Evolutionary conservation across 805 yeast species (phyloP).

Genomic region (Teunomyces lycoperdinae): DNA sequence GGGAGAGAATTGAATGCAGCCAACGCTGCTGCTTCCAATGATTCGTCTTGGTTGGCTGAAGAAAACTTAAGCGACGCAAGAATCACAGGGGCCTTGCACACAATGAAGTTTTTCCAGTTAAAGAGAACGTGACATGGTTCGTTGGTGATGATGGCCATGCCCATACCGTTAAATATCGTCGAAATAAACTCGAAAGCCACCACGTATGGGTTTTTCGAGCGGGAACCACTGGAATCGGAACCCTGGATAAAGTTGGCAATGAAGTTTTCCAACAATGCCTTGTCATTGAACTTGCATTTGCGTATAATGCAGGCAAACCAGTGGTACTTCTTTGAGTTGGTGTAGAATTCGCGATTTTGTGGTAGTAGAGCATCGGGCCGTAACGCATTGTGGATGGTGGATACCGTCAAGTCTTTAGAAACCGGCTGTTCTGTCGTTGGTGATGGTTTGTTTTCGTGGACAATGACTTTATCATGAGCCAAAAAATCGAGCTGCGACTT

Average conservation of each 20-base stretch:
- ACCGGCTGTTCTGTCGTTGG: neutral
- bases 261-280: conserved; percentile 11
- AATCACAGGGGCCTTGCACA: conserved; percentile 26
- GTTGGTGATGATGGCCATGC: conserved; percentile 15
- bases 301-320: conserved; percentile 25
- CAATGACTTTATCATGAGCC: neutral
- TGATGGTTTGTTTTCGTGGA: neutral
- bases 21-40: conserved; percentile 15
- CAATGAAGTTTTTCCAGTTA: conserved; percentile 36
- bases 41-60: conserved; percentile 8
- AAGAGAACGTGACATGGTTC: conserved; percentile 23
- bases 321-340: conserved; percentile 20
- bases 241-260: conserved; percentile 8
- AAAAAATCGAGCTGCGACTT: neutral
- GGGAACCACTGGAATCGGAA: conserved; percentile 8
- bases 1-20: conserved; percentile 12
- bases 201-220: conserved; percentile 9
- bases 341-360: conserved; percentile 4
- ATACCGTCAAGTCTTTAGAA: neutral
- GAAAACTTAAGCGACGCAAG: conserved; percentile 17
- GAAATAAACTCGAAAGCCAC: conserved; percentile 18
- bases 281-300: conserved; percentile 20
- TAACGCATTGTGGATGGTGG: conserved; percentile 12
- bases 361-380: conserved; percentile 19
- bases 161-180: conserved; percentile 20